Evolutionary conservation across 352 stramenopile species (phyloP).

Genomic region (Phytophthora pluvialis): DNA sequence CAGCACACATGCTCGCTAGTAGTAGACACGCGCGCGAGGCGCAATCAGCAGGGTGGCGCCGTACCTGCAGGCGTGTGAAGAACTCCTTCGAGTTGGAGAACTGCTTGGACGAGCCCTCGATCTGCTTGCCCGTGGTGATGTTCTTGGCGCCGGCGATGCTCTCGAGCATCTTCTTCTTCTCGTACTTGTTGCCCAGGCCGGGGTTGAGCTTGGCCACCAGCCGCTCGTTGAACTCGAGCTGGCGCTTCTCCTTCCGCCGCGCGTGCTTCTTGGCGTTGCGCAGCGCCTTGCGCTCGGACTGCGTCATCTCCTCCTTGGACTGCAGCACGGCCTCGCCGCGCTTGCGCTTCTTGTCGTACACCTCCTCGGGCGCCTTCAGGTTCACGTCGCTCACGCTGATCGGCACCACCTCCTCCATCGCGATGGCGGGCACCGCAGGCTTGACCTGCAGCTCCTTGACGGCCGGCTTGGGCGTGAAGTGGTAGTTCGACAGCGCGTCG

Average conservation of each 20-base stretch:
- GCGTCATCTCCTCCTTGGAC: slow-evolving; percentile 88
- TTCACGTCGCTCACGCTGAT: slow-evolving; percentile 88
- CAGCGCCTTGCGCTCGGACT: slow-evolving; percentile 86
- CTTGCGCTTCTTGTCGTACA: slow-evolving; percentile 91
- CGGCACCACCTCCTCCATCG: slow-evolving; percentile 86
- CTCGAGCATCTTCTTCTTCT: slow-evolving; percentile 93
- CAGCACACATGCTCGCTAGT: slow-evolving; percentile 5
- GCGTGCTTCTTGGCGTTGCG: slow-evolving; percentile 92
- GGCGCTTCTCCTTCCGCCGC: slow-evolving; percentile 90
- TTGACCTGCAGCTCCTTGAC: slow-evolving; percentile 92
- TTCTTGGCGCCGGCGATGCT: slow-evolving; percentile 82
- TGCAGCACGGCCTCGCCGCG: slow-evolving; percentile 80
- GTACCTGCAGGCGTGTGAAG: slow-evolving; percentile 78
- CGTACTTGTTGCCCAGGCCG: slow-evolving; percentile 96
- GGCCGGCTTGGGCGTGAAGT: slow-evolving; percentile 94
- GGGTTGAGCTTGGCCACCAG: slow-evolving; percentile 94
- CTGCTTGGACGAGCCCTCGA: slow-evolving; percentile 82
- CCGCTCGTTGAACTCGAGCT: slow-evolving; percentile 91
- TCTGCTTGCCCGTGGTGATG: slow-evolving; percentile 83
- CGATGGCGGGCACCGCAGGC: slow-evolving; percentile 78
- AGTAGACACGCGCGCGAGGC: slow-evolving; percentile 13
- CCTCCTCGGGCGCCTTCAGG: slow-evolving; percentile 81
- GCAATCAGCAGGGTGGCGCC: slow-evolving; percentile 11
- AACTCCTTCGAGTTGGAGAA: slow-evolving; percentile 92
- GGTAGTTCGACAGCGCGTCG: slow-evolving; percentile 95